Evolutionary conservation across 805 yeast species (phyloP), one percentile per base, ranked within the genome.

Genomic region (Starmerella roubikii): DNA sequence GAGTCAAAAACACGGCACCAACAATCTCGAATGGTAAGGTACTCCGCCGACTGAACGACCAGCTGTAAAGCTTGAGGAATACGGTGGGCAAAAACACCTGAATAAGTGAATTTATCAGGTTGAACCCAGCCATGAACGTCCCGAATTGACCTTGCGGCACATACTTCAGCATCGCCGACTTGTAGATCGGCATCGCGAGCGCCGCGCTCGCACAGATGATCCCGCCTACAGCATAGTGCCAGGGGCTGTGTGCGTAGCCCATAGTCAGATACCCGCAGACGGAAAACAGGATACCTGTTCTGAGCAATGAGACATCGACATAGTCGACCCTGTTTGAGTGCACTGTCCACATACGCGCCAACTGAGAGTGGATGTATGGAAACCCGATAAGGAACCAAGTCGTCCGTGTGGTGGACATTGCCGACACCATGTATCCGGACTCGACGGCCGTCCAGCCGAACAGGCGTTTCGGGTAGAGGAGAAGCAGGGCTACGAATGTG

Each of bases 371-470:
- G 8, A 44, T 38, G 21, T 27, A 36, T 10, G 61, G 59, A 39
- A 56, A 52, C 5, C 52, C 46, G 5, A 46, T 26, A 7, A 54
- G 32, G 32, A 51, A 50, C 44, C 55, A 48, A n/a, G 53, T 18
- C 8, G 55, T 51, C 16, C 61, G 44, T 23, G 48, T 44, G 6
- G 46, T 16, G 3, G 54, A 51, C 38, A 54, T 52, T 1, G 50
- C 37, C 2, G 59, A 52, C n/a, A 53, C 46, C 7, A 54, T 42
- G 36, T 56, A 56, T 10, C 61, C 61, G 2, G 50, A 30, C 40
- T 56, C 55, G 7, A 56, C 45, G 9, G 58, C 57, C 2, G 59
- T 45, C 61, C 61, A 56, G 13, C 47, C 48, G 38, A 56, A 56
- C 37, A 36, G 32, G 34, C 49, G 47, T 40, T 54, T 52, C 16